Evolutionary conservation across 768 basidiomycete species (phyloP).

Genomic region (Gautieria morchelliformis): DNA sequence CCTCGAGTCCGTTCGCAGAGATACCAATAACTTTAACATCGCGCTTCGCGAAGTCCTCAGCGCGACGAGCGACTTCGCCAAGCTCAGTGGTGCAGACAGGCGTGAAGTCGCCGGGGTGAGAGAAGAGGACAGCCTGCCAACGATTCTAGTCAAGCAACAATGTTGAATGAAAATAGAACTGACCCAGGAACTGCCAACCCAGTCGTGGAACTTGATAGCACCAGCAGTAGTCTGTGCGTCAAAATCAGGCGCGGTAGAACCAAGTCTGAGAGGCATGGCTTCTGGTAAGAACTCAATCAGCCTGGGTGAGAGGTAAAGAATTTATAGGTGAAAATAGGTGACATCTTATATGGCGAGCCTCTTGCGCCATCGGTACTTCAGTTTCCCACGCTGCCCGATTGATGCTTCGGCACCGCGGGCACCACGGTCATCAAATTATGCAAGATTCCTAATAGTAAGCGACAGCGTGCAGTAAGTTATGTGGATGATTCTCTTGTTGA

Average conservation of each 20-base stretch:
- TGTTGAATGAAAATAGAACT: constrained; percentile 14
- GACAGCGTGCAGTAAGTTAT: constrained; percentile 83
- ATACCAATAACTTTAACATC: constrained; percentile 91
- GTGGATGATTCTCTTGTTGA: constrained; percentile 88
- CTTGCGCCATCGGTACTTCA: not conserved
- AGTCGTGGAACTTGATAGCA: constrained; percentile 86
- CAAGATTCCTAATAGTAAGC: constrained; percentile 62
- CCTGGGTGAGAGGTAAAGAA: not conserved
- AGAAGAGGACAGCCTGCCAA: constrained; percentile 77
- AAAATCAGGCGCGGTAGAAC: constrained; percentile 85
- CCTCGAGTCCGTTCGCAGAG: constrained; percentile 79
- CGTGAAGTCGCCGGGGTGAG: constrained; percentile 90
- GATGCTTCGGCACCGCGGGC: too few relatives aligned
- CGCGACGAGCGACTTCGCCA: constrained; percentile 86
- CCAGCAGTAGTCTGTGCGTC: constrained; percentile 84
- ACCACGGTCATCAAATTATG: not conserved
- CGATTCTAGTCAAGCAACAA: not conserved
- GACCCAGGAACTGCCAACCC: constrained; percentile 85
- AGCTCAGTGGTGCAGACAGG: constrained; percentile 96
- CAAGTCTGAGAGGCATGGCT: constrained; percentile 51
- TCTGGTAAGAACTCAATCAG: not conserved
- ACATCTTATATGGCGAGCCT: not conserved
- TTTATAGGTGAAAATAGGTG: not conserved
- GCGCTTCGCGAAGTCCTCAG: constrained; percentile 75
- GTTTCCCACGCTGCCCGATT: not conserved